Conservation (phyloP, 2,329 filamentous ascomycete species). For the Amesomyces nigricolor region DNA sequence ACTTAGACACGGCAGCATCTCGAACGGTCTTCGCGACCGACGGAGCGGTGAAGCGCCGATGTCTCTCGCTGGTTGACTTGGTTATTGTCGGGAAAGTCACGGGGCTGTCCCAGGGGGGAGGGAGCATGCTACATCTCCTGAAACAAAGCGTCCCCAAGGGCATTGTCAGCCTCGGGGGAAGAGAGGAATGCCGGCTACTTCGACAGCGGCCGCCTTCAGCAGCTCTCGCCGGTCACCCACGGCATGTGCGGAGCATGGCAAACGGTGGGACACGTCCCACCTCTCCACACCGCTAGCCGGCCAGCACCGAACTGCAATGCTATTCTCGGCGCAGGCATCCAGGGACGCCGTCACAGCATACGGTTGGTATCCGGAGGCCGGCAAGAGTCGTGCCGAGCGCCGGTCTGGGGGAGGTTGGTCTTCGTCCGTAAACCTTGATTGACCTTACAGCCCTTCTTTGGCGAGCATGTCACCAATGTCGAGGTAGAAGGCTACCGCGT, state of each 20-base stretch:
- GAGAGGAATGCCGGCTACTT: not conserved
- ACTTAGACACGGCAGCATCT: not conserved
- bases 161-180: too few species aligned
- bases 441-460: slow-evolving; percentile 49
- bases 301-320: not conserved
- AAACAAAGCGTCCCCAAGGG: too few species aligned
- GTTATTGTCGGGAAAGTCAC: too few species aligned
- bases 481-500: slow-evolving; percentile 62
- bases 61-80: not conserved
- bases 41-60: not conserved
- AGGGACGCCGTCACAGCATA: not conserved
- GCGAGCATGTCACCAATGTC: slow-evolving; percentile 65
- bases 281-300: not conserved
- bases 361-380: not conserved
- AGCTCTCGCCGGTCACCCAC: not conserved
- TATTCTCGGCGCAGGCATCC: not conserved
- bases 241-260: not conserved
- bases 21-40: not conserved
- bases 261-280: slow-evolving; percentile 4
- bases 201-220: not conserved
- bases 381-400: not conserved
- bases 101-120: too few species aligned
- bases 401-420: slow-evolving; percentile 37
- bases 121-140: too few species aligned
- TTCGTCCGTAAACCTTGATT: not conserved